phyloP scores from a whole-genome alignment of 805 yeast genomes.

The Pichia pseudocactophila region DNA sequence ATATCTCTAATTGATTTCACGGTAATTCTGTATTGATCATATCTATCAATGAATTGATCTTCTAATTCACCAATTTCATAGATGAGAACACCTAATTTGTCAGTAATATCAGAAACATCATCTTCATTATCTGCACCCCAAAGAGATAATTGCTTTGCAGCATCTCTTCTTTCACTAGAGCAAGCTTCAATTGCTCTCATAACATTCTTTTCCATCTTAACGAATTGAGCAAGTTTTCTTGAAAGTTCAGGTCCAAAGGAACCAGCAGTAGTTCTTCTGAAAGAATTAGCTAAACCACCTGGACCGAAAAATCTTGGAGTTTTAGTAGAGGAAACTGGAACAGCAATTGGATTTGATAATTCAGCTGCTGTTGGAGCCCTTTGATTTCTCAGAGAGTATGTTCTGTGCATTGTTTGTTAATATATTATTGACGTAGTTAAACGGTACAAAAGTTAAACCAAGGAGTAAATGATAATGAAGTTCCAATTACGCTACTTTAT shows the following conservation, averaged over 20 bases:
- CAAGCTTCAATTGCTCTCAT: constrained; percentile 71
- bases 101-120: constrained; percentile 79
- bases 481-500: no score
- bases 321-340: constrained; percentile 61
- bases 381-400: constrained; percentile 67
- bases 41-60: constrained; percentile 78
- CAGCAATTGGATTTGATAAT: constrained; percentile 73
- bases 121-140: constrained; percentile 90
- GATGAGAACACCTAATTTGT: constrained; percentile 74
- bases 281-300: constrained; percentile 42
- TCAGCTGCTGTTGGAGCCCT: constrained; percentile 82
- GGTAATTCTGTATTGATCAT: constrained; percentile 80
- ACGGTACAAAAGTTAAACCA: no score
- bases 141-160: constrained; percentile 70
- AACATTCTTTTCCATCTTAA: constrained; percentile 76
- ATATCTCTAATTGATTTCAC: constrained; percentile 75
- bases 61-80: constrained; percentile 81
- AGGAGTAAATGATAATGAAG: no score
- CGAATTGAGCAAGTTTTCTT: constrained; percentile 62
- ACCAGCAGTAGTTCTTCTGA: constrained; percentile 67
- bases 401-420: constrained; percentile 56
- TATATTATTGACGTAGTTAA: no score
- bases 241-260: constrained; percentile 74
- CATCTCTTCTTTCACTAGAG: constrained; percentile 70
- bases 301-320: constrained; percentile 71